Evolutionary conservation across 2,329 filamentous ascomycete species (phyloP).

Genomic region (Neonectria ditissima): DNA sequence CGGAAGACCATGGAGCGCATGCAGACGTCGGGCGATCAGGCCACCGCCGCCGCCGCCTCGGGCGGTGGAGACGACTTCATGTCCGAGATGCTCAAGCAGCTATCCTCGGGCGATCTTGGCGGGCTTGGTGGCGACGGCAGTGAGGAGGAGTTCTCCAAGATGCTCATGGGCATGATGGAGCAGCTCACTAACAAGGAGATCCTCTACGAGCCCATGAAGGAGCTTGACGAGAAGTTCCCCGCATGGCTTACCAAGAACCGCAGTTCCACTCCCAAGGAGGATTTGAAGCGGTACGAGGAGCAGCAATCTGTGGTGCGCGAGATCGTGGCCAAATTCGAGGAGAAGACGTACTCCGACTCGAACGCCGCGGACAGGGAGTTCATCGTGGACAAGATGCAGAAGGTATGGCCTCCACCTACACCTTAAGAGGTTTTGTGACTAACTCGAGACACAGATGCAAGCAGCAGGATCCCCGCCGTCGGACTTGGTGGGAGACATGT

Average conservation of each 20-base stretch:
- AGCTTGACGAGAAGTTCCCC: conserved; percentile 92
- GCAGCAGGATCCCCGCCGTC: conserved; percentile 88
- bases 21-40: conserved; percentile 87
- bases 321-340: conserved; percentile 91
- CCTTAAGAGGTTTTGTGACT: conserved; percentile 3
- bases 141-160: conserved; percentile 92
- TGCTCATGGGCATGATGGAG: conserved; percentile 99
- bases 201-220: conserved; percentile 98
- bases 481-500: conserved; percentile 91
- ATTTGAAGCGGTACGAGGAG: conserved; percentile 82
- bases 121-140: conserved; percentile 63
- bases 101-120: conserved; percentile 70
- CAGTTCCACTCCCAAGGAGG: conserved; percentile 73
- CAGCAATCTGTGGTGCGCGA: conserved; percentile 84
- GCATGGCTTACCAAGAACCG: conserved; percentile 86
- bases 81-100: conserved; percentile 90
- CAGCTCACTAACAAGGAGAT: conserved; percentile 99
- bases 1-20: conserved; percentile 95
- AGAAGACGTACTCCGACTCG: conserved; percentile 82
- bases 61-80: conserved; percentile 82
- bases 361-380: conserved; percentile 87
- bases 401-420: conserved; percentile 67
- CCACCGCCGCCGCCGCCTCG: conserved; percentile 80
- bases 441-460: conserved; percentile 81
- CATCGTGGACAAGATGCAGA: conserved; percentile 97